Base-by-base conservation (phyloP, 192 early-diverging fungal species). In the Entomortierella lignicola region DNA sequence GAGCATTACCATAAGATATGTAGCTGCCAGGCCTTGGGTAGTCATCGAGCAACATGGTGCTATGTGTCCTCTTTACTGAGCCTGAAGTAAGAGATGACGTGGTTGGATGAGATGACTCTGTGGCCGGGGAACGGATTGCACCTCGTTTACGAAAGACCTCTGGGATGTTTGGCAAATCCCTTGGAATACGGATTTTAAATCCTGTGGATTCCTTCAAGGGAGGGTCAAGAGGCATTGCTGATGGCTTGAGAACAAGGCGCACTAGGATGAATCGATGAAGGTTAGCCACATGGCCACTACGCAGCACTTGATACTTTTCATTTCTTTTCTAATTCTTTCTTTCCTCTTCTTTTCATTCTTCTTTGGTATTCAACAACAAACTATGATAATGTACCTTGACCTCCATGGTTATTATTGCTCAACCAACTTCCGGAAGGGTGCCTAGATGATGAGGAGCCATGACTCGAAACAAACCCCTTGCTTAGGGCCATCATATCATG, bases 61-160 rank as follows among this genome's bases (percentile, higher is more conserved):
- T 69, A 50, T 79, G 56, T 2, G 62, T 70, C 27, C 75, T 32
- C 51, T 79, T 79, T 56, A 70, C 8, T 23, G 64, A 47, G 0
- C 29, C 58, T 6, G 55, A 60, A 0, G 44, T 56, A 4, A 15
- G 8, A 13, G 21, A 18, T 21, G 10, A 39, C 5, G 31, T 17
- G 7, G 20, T 2, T 12, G 66, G 3, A 2, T 43, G 2, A 20
- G 66, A 4, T 23, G 31, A 0, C 17, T 23, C 25, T 25, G 54
- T n/a, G 2, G 70, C 26, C 26, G 63, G 61, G 15, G 73, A 64
- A 15, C 66, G 73, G 13, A 77, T 52, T 3, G 61, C 66, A 21
- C 73, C 73, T 42, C 66, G 52, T 66, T 62, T 77, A 21, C 73
- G 73, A 55, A 77, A 79, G 10, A 41, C 63, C 11, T 70, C 75